These are phyloP conservation scores for Acacia confusa DNA, from an alignment of 306 rosid species.

Conservation along the genomic window DNA sequence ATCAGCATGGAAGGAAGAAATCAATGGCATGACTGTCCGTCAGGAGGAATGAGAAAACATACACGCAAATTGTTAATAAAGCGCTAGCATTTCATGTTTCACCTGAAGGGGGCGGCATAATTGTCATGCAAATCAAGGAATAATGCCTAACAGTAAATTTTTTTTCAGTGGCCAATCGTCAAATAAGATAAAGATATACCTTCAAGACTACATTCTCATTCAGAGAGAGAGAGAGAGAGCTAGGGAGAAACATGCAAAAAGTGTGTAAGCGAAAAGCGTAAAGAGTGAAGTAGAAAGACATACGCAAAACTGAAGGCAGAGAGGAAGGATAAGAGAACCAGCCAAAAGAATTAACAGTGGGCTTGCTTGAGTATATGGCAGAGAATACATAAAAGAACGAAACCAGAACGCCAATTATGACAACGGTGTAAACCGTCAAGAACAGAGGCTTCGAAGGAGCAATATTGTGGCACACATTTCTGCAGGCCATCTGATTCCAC, in stretches of 20 bases:
- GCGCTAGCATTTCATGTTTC: not conserved
- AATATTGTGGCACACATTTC: conserved; percentile 48
- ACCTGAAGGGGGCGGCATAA: not conserved
- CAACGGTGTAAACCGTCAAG: conserved; percentile 59
- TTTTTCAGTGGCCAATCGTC: not conserved
- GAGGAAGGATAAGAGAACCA: conserved; percentile 43
- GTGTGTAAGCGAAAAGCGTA: not conserved
- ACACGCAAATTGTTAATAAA: not conserved
- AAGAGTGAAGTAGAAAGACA: conserved; percentile 4
- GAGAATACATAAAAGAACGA: conserved; percentile 71
- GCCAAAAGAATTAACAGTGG: conserved; percentile 37
- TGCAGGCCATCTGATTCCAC: conserved; percentile 41
- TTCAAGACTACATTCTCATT: not conserved
- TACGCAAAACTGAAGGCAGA: conserved; percentile 37
- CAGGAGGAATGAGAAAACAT: not conserved
- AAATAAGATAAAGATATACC: not conserved
- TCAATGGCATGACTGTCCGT: no score
- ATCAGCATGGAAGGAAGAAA: no score
- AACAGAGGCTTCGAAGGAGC: conserved; percentile 60
- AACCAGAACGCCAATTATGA: conserved; percentile 57
- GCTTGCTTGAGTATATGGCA: conserved; percentile 54
- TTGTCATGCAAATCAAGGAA: not conserved
- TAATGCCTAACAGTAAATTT: not conserved
- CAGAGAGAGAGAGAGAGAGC: not conserved
- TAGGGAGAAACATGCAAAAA: not conserved